Evolutionary conservation across 768 basidiomycete genomes (phyloP).

Genomic region (Cyclocybe cylindracea): DNA sequence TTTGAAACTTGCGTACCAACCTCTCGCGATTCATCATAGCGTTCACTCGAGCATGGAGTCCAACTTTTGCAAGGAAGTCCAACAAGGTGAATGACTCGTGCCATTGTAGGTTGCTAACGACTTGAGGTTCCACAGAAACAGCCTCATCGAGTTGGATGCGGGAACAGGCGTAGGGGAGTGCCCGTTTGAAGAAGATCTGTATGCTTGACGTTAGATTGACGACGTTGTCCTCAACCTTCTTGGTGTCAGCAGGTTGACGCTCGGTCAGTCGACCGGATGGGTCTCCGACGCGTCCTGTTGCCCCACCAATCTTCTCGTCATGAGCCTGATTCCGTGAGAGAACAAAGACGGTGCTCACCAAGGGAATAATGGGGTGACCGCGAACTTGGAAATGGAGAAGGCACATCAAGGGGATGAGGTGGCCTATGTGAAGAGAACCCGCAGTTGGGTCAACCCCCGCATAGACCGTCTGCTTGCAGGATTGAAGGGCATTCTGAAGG

Average conservation of each 20-base stretch:
- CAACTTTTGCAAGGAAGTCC: slow-evolving; percentile 82
- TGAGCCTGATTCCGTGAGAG: slow-evolving; percentile 2
- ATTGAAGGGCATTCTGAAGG: slow-evolving; percentile 36
- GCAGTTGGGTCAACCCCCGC: slow-evolving; percentile 94
- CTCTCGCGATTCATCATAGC: slow-evolving; percentile 91
- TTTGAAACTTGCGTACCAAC: slow-evolving; percentile 38
- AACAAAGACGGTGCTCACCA: slow-evolving; percentile 55
- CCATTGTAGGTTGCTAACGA: slow-evolving; percentile 71
- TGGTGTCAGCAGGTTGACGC: slow-evolving; percentile 63
- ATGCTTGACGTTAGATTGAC: slow-evolving; percentile 61
- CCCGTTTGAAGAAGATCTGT: slow-evolving; percentile 70
- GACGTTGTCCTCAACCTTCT: slow-evolving; percentile 69
- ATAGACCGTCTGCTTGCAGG: slow-evolving; percentile 62
- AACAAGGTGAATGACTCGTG: slow-evolving; percentile 70
- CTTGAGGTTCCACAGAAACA: slow-evolving; percentile 21
- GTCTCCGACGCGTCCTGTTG: slow-evolving; percentile 95
- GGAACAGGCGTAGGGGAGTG: slow-evolving; percentile 56
- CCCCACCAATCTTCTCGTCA: slow-evolving; percentile 82
- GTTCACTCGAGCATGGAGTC: slow-evolving; percentile 79
- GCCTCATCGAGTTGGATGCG: slow-evolving; percentile 26
- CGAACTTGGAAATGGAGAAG: slow-evolving; percentile 84
- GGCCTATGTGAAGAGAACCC: slow-evolving; percentile 87
- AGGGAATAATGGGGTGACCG: slow-evolving; percentile 82
- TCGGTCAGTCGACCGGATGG: slow-evolving; percentile 89
- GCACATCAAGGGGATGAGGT: slow-evolving; percentile 85